Evolutionary conservation across 371 early-diverging fungal species (phyloP).

Genomic region (Apophysomyces sp.): DNA sequence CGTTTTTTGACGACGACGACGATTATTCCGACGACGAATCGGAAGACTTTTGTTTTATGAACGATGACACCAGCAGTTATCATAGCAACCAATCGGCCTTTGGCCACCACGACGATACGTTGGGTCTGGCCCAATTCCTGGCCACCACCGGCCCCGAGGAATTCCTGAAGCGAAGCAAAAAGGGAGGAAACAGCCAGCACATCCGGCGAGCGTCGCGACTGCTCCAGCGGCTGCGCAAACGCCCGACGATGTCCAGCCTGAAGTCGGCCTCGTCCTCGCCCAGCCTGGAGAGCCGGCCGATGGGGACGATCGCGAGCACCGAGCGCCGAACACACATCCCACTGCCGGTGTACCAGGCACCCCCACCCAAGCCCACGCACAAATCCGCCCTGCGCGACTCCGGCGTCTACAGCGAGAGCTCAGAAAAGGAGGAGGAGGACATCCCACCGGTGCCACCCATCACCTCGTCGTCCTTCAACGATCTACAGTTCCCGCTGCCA

Average conservation of each 20-base stretch:
- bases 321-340: conserved; percentile 18
- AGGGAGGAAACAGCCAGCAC: conserved; percentile 13
- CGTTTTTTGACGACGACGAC: conserved; percentile 23
- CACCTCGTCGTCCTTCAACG: conserved; percentile 6
- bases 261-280: not conserved
- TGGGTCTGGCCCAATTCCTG: conserved; percentile 36
- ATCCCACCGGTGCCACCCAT: conserved; percentile 7
- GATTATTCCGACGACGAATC: conserved; percentile 12
- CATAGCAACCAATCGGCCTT: not conserved
- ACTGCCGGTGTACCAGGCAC: conserved; percentile 17
- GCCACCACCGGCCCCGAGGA: conserved; percentile 41
- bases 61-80: conserved; percentile 15
- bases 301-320: not conserved
- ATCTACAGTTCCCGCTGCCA: conserved; percentile 31
- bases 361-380: not conserved
- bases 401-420: conserved; percentile 37
- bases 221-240: conserved; percentile 27
- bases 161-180: conserved; percentile 9
- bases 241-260: conserved; percentile 5
- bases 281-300: not conserved
- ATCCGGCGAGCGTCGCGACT: conserved; percentile 31
- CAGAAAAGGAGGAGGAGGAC: conserved; percentile 27
- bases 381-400: conserved; percentile 29
- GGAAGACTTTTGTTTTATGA: conserved; percentile 2
- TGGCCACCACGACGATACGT: conserved; percentile 16